Base-by-base conservation (phyloP, 2,329 filamentous ascomycete genomes). In the Furcasterigmium furcatum region DNA sequence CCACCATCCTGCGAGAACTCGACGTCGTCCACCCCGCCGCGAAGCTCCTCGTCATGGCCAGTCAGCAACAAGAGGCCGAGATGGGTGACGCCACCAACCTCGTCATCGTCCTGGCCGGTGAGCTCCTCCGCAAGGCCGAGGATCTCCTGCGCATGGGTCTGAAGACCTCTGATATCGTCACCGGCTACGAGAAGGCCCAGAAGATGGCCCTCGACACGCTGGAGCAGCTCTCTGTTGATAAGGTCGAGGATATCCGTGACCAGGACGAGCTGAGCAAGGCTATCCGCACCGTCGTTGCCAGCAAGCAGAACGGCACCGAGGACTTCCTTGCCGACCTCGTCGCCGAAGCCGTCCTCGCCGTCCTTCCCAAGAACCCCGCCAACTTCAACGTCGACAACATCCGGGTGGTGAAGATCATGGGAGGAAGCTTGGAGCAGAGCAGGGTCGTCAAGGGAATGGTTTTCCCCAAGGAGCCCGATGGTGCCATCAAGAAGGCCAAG, bases 301-400 rank as follows among this genome's bases (percentile, higher is more conserved):
- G 92, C 68, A 99, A 99, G 76, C 94, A 99, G 71, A 92, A 85
- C 61, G 94, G 94, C 58, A 91, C 82, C 63, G 94, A 99, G 74
- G 89, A 95, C 44, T 81, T 91, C 60, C 77, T 99, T 45, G 88
- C 91, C 50, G 76, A 85, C 44, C 79, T 97, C 59, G 91, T 99
- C 53, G 85, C 95, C 38, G 91, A 96, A 66, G 84, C 81, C 35
- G 81, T 87, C 46, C 82, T 97, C 46, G 84, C 90, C 38, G 91
- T 99, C 18, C 80, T 99, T 52, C 94, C 95, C 55, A 96, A 96
- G 77, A 96, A 96, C 72, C 88, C 94, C 19, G 72, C 79, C 65
- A 91, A 95, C 73, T 99, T 99, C 80, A 99, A 96, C 70, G 91
- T 99, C 54, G 94, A 99, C 76, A 99, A 99, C 68, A 86, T 99